Percentiles rank a stretch among this genome's conserved stretches.
Conservation (phyloP, 1,284 basidiomycete genomes). For the Hypsizygus ulmarius region DNA sequence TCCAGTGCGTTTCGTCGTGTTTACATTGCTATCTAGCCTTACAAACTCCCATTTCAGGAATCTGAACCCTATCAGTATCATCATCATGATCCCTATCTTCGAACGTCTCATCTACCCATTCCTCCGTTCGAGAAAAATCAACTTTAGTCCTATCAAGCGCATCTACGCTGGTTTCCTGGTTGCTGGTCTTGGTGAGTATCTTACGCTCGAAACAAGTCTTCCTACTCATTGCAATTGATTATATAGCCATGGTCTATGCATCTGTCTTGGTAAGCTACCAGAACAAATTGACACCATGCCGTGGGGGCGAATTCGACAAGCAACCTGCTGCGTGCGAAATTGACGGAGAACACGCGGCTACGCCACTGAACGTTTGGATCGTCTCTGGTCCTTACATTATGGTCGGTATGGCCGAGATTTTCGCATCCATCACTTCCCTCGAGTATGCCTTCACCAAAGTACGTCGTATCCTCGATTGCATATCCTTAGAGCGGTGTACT, state of each 20-base stretch:
- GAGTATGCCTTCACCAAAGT: constrained; percentile 65
- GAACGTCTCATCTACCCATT: constrained; percentile 55
- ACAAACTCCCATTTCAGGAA: constrained; percentile 31
- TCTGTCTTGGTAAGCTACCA: constrained; percentile 52
- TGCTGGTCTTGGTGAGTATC: constrained; percentile 35
- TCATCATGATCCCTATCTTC: constrained; percentile 49
- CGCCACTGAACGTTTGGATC: constrained; percentile 52
- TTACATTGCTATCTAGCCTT: not conserved
- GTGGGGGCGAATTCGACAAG: constrained; percentile 28
- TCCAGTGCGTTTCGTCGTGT: constrained; percentile 33
- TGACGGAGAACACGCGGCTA: constrained; percentile 32
- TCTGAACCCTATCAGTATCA: constrained; percentile 56
- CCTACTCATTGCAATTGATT: not conserved
- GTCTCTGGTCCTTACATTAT: constrained; percentile 47
- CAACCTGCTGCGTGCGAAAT: constrained; percentile 38
- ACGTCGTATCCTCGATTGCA: not conserved
- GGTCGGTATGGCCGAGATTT: constrained; percentile 52
- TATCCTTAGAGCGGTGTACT: not conserved
- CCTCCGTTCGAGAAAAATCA: constrained; percentile 48
- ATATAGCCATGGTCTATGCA: constrained; percentile 58
- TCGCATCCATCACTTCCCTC: constrained; percentile 60
- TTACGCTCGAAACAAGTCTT: not conserved
- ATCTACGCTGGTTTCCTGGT: constrained; percentile 66
- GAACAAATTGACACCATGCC: constrained; percentile 47
- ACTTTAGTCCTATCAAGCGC: constrained; percentile 59